A percentile compares a stretch with the other conserved stretches of the same genome.
Evolutionary conservation across 257 asterid species (phyloP).

Genomic region (Ophiorrhiza pumila): DNA sequence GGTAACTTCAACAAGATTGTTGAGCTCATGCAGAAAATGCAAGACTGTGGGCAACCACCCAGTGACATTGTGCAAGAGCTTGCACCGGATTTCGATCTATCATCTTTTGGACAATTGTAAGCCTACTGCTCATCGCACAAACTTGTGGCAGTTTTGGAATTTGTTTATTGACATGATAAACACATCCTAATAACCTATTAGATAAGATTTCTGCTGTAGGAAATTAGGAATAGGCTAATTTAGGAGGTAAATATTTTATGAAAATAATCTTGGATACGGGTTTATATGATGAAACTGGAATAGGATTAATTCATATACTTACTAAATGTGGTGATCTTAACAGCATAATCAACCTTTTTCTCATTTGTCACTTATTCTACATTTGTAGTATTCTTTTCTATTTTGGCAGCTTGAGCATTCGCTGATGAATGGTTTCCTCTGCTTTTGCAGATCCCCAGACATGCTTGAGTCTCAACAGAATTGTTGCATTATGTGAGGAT

Average conservation of each 20-base stretch:
- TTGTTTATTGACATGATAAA: no score
- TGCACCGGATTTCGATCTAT: conserved; percentile 83
- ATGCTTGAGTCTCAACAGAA: conserved; percentile 73
- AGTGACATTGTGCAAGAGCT: conserved; percentile 85
- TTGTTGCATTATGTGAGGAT: conserved; percentile 47
- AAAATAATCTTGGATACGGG: not conserved
- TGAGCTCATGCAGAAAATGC: conserved; percentile 99
- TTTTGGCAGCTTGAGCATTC: not conserved
- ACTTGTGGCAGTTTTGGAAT: not conserved
- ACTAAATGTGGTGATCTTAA: not conserved
- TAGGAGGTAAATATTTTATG: not conserved
- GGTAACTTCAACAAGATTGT: conserved; percentile 86
- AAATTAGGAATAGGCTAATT: not conserved
- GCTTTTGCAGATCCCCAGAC: conserved; percentile 71
- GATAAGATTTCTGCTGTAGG: not conserved
- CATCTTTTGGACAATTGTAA: conserved; percentile 78
- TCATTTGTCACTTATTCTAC: not conserved
- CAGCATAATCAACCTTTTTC: not conserved
- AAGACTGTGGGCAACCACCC: conserved; percentile 98
- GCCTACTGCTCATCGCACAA: conserved; percentile 18
- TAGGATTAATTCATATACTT: not conserved
- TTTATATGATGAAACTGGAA: not conserved
- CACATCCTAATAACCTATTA: not conserved
- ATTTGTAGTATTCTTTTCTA: not conserved
- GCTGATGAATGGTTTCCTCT: conserved; percentile 12